A percentile compares a stretch with the other conserved stretches of the same genome.
Conservation (phyloP, 306 rosid species). For the Cyclanthera cordifolia region DNA sequence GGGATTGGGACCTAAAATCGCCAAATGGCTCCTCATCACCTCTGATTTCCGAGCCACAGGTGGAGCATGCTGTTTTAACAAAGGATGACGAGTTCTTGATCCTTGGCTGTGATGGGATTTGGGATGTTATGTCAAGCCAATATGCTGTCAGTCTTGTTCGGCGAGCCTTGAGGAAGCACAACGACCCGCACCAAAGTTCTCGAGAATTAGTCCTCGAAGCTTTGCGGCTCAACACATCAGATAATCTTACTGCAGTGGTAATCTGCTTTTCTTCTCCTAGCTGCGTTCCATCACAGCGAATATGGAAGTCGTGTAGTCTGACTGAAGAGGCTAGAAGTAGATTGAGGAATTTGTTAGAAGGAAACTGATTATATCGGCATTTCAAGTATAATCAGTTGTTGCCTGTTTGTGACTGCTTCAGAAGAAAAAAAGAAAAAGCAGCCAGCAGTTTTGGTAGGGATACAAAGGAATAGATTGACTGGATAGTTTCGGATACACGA, state of each 20-base stretch:
- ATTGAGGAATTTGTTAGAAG: slow-evolving; percentile 49
- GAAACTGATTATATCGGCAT: slow-evolving; percentile 14
- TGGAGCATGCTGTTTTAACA: slow-evolving; percentile 43
- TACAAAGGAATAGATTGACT: slow-evolving; percentile 19
- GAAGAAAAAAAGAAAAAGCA: slow-evolving; percentile 25
- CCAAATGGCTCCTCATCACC: slow-evolving; percentile 64
- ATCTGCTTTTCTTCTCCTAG: slow-evolving; percentile 51
- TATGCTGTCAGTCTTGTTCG: slow-evolving; percentile 79
- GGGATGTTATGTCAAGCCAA: slow-evolving; percentile 86
- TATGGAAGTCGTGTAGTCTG: slow-evolving; percentile 42
- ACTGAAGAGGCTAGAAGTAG: slow-evolving; percentile 51
- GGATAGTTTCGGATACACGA: slow-evolving; percentile 3
- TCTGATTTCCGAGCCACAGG: slow-evolving; percentile 79
- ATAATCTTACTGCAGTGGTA: slow-evolving; percentile 76
- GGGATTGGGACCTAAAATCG: slow-evolving; percentile 70
- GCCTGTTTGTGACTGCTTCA: slow-evolving; percentile 52
- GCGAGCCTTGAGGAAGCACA: slow-evolving; percentile 63
- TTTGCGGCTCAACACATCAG: slow-evolving; percentile 47
- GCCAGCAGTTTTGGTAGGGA: slow-evolving; percentile 53
- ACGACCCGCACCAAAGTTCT: slow-evolving; percentile 72
- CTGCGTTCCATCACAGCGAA: slow-evolving; percentile 28
- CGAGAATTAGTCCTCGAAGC: slow-evolving; percentile 71
- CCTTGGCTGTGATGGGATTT: slow-evolving; percentile 80
- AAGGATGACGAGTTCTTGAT: slow-evolving; percentile 82
- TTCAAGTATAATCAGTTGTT: not conserved